A percentile compares a stretch with the other conserved stretches of the same genome.
phyloP scores from a whole-genome alignment of 2,329 filamentous ascomycete species.

The Metarhizium sp. region DNA sequence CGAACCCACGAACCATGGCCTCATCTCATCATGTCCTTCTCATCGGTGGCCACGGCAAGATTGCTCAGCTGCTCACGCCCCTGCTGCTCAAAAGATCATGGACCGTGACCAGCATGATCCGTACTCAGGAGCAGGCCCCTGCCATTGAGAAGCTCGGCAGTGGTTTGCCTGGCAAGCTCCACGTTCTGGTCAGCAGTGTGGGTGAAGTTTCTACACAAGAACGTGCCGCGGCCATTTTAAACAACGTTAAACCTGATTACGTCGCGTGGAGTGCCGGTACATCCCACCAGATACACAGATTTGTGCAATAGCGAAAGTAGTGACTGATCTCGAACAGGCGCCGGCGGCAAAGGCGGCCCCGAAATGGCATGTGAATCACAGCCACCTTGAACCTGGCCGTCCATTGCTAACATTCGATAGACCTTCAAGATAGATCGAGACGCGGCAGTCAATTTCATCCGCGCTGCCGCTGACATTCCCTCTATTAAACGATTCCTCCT shows the following conservation, averaged over 20 bases:
- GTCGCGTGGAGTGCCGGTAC: constrained; percentile 60
- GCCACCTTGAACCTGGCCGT: background rate
- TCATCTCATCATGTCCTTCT: constrained; percentile 50
- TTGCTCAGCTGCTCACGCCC: constrained; percentile 66
- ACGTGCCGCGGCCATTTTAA: constrained; percentile 54
- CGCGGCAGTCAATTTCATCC: constrained; percentile 53
- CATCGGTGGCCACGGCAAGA: constrained; percentile 74
- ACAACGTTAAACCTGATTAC: constrained; percentile 52
- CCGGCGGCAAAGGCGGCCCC: constrained; percentile 49
- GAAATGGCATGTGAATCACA: constrained; percentile 27
- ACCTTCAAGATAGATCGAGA: constrained; percentile 53
- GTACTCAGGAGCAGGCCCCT: constrained; percentile 56
- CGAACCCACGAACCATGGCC: constrained; percentile 14
- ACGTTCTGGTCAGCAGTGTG: constrained; percentile 60
- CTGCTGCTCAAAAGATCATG: constrained; percentile 65
- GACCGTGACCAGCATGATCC: constrained; percentile 71
- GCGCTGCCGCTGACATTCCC: constrained; percentile 44
- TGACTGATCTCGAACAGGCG: constrained; percentile 26
- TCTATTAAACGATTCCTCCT: constrained; percentile 53
- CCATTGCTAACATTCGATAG: constrained; percentile 14
- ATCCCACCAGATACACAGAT: constrained; percentile 8
- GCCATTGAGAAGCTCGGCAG: constrained; percentile 53
- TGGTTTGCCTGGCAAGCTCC: constrained; percentile 52
- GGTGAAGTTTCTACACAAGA: constrained; percentile 58
- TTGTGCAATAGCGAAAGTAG: background rate